Evolutionary conservation across 2,329 filamentous ascomycete species (phyloP).

Genomic region (Phialemoniopsis sp.): DNA sequence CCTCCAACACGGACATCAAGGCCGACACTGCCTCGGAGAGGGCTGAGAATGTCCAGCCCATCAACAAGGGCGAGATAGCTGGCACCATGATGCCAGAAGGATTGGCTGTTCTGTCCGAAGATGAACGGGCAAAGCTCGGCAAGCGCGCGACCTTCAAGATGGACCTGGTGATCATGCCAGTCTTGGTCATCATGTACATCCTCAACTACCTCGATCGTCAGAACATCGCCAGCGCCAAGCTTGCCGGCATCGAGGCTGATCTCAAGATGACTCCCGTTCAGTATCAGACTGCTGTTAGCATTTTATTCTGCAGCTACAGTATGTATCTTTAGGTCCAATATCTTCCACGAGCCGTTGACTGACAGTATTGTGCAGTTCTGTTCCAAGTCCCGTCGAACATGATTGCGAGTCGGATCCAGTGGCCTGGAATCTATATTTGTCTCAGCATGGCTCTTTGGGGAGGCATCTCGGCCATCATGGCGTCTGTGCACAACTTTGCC

Average conservation of each 20-base stretch:
- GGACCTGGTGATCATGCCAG: slow-evolving; percentile 17
- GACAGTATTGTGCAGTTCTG: slow-evolving; percentile 10
- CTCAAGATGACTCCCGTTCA: slow-evolving; percentile 21
- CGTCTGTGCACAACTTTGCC: slow-evolving; percentile 38
- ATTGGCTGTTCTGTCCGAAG: too few species aligned
- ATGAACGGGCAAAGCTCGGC: slow-evolving; percentile 1
- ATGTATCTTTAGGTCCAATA: not conserved
- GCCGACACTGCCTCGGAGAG: too few species aligned
- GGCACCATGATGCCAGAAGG: too few species aligned
- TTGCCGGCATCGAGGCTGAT: slow-evolving; percentile 23
- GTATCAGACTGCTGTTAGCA: slow-evolving; percentile 33
- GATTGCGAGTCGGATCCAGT: slow-evolving; percentile 24
- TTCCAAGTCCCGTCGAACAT: slow-evolving; percentile 32
- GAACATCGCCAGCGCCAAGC: slow-evolving; percentile 25
- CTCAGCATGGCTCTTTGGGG: slow-evolving; percentile 45
- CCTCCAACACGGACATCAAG: too few species aligned
- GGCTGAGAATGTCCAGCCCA: too few species aligned
- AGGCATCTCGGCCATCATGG: slow-evolving; percentile 41
- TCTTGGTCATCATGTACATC: slow-evolving; percentile 18
- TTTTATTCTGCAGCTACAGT: slow-evolving; percentile 29
- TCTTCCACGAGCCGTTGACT: not conserved
- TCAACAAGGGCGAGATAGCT: too few species aligned
- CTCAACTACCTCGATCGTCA: slow-evolving; percentile 21
- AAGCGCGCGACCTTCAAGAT: slow-evolving; percentile 17
- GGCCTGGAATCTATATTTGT: slow-evolving; percentile 47